Base-by-base conservation (phyloP, 2,329 filamentous ascomycete species). In the Botrytis deweyae region DNA sequence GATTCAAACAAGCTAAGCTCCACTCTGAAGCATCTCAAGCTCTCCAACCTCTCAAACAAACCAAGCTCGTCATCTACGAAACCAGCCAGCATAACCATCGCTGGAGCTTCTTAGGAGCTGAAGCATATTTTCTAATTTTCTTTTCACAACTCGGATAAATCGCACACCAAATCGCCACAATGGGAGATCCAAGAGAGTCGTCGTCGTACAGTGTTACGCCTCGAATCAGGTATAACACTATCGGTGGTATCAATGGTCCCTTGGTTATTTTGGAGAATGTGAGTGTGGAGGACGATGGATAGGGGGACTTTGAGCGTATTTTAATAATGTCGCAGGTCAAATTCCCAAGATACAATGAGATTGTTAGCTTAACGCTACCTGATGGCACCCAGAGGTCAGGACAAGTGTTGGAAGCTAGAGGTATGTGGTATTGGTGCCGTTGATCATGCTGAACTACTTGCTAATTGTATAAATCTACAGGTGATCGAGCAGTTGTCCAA, bases 211-310 rank as follows among this genome's bases (percentile, higher is more conserved):
- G 77, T 76, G 80, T 93, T 82, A 88, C 90, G 82, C 91, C 91
- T 79, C 87, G 91, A 82, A 88, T 98, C 85, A 91, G 92, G 81
- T 99, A 99, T 90, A 99, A 99, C 87, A 99, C 96, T 80, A 94
- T 99, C 82, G 93, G 94, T 82, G 95, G 95, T 87, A 92, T 99
- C 85, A 99, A 99, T 86, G 96, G 96, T 75, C 96, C 96, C 81
- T 89, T 99, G 84, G 96, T 99, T 82, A 95, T 99, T 82, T 89
- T 99, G 79, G 96, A 98, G 83, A 97, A 97, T 89, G 95, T 97
- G 84, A 79, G 91, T 85, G 75, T 76, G 46, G 42, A n/a, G 22
- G 9, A 20, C 29, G 66, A 33, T 40, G 36, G 14, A 20, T 14
- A 65, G 22, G 20, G 33, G 20, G 36, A 25, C 16, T 22, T 4